Percentiles rank a stretch among this genome's conserved stretches.
phyloP scores from a whole-genome alignment of 2,329 filamentous ascomycete species.

The Aspergillus tamarii region DNA sequence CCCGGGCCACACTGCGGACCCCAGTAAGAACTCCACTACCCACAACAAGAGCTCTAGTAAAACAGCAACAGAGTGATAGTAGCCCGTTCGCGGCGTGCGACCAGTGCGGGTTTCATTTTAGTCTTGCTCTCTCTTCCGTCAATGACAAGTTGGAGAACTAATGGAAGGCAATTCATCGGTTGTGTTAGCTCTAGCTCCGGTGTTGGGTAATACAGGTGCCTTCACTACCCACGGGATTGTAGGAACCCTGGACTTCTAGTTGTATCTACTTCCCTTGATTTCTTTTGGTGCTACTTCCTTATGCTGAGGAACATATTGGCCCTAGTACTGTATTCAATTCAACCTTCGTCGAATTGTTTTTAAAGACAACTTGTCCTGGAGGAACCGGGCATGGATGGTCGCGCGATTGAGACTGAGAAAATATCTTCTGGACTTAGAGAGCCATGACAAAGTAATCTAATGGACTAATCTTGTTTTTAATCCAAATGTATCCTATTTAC shows the following conservation, averaged over 20 bases:
- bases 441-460: background rate
- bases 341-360: background rate
- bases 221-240: background rate
- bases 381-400: background rate
- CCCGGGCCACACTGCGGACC: background rate
- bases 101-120: background rate
- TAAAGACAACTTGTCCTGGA: background rate
- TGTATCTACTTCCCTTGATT: background rate
- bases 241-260: background rate
- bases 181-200: background rate
- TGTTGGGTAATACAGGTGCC: background rate
- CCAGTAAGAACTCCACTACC: background rate
- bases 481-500: constrained; percentile 11
- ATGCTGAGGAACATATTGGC: background rate
- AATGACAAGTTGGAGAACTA: background rate
- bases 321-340: background rate
- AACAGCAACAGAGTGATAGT: background rate
- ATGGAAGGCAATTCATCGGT: background rate
- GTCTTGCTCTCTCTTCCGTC: background rate
- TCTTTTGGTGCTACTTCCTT: background rate
- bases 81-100: background rate
- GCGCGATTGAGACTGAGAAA: background rate
- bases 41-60: background rate
- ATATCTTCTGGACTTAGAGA: background rate
- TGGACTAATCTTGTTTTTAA: background rate